phyloP scores from a whole-genome alignment of 2,329 filamentous ascomycete genomes.

The Colletotrichum sansevieriae region DNA sequence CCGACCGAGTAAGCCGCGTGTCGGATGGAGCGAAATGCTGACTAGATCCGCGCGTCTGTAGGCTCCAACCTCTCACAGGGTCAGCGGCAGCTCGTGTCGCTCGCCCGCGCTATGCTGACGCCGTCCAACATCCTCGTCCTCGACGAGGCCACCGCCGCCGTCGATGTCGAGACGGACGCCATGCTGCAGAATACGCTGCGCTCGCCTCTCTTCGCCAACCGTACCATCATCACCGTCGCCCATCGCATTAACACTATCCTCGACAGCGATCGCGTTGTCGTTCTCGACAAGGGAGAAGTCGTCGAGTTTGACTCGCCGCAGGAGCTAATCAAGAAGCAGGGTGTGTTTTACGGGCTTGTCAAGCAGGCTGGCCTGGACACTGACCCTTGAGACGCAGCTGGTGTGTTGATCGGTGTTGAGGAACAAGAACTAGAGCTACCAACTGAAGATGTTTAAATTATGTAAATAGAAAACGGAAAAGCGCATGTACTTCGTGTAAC shows the following conservation, averaged over 20 bases:
- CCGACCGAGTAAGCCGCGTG: conserved; percentile 20
- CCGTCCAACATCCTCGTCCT: conserved; percentile 97
- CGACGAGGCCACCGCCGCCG: conserved; percentile 91
- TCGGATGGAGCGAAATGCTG: conserved; percentile 42
- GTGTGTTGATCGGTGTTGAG: conserved; percentile 5
- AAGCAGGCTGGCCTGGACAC: conserved; percentile 85
- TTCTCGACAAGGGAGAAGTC: conserved; percentile 90
- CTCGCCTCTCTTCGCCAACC: conserved; percentile 81
- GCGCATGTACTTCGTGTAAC: conserved; percentile 22
- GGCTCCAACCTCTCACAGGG: conserved; percentile 96
- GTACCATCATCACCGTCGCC: conserved; percentile 98
- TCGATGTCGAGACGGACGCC: conserved; percentile 77
- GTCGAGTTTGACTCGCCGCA: conserved; percentile 92
- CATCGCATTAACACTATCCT: conserved; percentile 99
- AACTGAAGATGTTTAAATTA: conserved; percentile 6
- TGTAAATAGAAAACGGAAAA: conserved; percentile 27
- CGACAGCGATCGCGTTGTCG: conserved; percentile 88
- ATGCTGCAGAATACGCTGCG: conserved; percentile 75
- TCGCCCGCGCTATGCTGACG: conserved; percentile 92
- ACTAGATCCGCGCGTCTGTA: conserved; percentile 51
- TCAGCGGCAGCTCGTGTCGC: conserved; percentile 92
- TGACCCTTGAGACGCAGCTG: conserved; percentile 48
- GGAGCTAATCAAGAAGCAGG: conserved; percentile 79
- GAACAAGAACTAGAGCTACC: conserved; percentile 1
- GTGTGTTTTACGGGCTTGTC: conserved; percentile 90